Percentiles rank a stretch among this genome's conserved stretches.
These are phyloP conservation scores for Tulasnella sp. DNA, from an alignment of 768 basidiomycete genomes.

Conservation along the genomic window DNA sequence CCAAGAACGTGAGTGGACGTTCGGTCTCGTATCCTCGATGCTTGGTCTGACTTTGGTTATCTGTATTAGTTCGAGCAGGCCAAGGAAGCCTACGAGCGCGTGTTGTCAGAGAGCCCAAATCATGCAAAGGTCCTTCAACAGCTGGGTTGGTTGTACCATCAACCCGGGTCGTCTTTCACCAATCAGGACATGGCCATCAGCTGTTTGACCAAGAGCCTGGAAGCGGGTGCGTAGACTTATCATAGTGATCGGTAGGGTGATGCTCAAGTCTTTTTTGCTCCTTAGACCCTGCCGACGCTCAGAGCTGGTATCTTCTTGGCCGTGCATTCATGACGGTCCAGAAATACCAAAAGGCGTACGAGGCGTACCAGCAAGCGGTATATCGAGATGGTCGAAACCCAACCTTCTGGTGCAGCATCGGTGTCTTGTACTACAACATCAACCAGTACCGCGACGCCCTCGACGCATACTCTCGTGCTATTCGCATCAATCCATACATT, in stretches of 20 bases:
- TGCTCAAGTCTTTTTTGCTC: background rate
- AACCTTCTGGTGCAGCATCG: conserved; percentile 99
- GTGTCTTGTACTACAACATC: conserved; percentile 98
- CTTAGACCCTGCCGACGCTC: conserved; percentile 84
- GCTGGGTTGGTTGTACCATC: conserved; percentile 95
- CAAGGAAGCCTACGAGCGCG: conserved; percentile 92
- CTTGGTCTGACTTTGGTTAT: no score
- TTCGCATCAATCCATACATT: conserved; percentile 98
- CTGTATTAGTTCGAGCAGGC: conserved; percentile 64
- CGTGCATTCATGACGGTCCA: conserved; percentile 98
- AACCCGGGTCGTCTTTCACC: conserved; percentile 87
- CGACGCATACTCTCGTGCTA: conserved; percentile 97
- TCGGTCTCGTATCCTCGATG: background rate
- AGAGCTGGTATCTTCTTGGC: conserved; percentile 97
- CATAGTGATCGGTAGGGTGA: background rate
- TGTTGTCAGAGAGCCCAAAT: conserved; percentile 81
- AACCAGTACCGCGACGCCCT: conserved; percentile 98
- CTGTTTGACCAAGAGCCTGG: conserved; percentile 88
- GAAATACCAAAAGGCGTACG: conserved; percentile 99
- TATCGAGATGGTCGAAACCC: conserved; percentile 98
- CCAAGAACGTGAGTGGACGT: conserved; percentile 68
- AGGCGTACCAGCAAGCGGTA: conserved; percentile 97
- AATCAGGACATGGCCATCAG: conserved; percentile 91
- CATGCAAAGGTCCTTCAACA: conserved; percentile 98
- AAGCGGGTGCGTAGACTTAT: conserved; percentile 57